phyloP scores from a whole-genome alignment of 192 early-diverging fungal genomes.

The Coemansia sp. region DNA sequence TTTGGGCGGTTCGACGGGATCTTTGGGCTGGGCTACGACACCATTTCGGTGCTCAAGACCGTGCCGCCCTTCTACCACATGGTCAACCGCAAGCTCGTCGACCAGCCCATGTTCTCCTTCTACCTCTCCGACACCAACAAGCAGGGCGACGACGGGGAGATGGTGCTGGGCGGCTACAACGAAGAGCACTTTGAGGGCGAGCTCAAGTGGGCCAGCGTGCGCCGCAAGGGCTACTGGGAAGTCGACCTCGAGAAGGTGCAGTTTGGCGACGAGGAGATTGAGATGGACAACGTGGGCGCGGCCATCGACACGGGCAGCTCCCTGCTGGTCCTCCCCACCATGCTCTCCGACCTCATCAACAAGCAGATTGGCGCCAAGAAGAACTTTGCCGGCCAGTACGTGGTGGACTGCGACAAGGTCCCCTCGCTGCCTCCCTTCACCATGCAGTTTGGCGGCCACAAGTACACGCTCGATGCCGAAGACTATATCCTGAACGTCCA shows the following conservation, averaged over 20 bases:
- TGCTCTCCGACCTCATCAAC: constrained; percentile 86
- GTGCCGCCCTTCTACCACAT: constrained; percentile 96
- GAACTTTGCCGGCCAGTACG: constrained; percentile 86
- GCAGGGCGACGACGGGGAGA: constrained; percentile 67
- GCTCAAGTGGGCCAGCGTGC: constrained; percentile 78
- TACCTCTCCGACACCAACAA: constrained; percentile 74
- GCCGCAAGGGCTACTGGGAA: constrained; percentile 97
- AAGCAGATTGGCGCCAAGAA: constrained; percentile 88
- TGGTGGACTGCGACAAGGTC: constrained; percentile 73
- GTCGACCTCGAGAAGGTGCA: constrained; percentile 76
- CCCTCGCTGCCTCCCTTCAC: constrained; percentile 71
- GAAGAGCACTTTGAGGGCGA: constrained; percentile 69
- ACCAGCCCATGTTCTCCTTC: constrained; percentile 87
- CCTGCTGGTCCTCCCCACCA: constrained; percentile 73
- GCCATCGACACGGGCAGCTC: constrained; percentile 94
- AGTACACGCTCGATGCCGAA: constrained; percentile 59
- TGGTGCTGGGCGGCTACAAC: constrained; percentile 86
- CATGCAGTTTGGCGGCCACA: constrained; percentile 72
- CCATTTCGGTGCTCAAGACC: constrained; percentile 81
- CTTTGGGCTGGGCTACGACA: constrained; percentile 86
- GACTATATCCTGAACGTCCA: constrained; percentile 70
- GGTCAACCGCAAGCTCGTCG: constrained; percentile 75
- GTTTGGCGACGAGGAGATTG: constrained; percentile 75
- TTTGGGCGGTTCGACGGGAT: constrained; percentile 97
- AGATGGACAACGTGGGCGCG: constrained; percentile 64